A percentile compares a stretch with the other conserved stretches of the same genome.
Conservation (phyloP, 225 moss, liverwort and hornwort genomes). For the Asterella californica region DNA sequence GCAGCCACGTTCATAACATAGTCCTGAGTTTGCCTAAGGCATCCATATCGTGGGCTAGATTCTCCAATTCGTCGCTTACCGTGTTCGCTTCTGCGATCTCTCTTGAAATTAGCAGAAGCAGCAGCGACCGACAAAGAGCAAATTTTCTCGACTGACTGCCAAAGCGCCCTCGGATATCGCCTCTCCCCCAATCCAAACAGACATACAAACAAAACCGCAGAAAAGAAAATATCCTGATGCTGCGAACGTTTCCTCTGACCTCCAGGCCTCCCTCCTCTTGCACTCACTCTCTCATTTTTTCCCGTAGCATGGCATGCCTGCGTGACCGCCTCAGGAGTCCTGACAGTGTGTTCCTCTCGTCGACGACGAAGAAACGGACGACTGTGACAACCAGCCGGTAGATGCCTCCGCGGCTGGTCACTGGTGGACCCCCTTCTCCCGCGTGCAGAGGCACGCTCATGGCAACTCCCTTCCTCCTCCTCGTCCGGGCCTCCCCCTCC, state of each 20-base stretch:
- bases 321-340: not conserved
- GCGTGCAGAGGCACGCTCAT: not conserved
- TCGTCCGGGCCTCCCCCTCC: not conserved
- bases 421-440: not conserved
- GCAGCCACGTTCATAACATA: not conserved
- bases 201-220: not conserved
- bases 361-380: slow-evolving; percentile 1
- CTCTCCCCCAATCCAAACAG: not conserved
- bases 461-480: not conserved
- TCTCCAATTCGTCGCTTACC: not conserved
- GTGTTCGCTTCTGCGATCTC: not conserved
- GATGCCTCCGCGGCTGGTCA: not conserved
- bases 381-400: not conserved
- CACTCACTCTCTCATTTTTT: too few relatives aligned
- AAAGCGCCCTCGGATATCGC: not conserved
- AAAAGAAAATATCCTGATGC: not conserved
- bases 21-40: not conserved
- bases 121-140: not conserved
- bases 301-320: too few relatives aligned
- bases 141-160: not conserved
- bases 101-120: too few relatives aligned
- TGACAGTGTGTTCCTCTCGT: too few relatives aligned
- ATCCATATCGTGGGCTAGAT: not conserved
- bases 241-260: not conserved
- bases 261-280: too few relatives aligned